Base-by-base conservation (phyloP, 2,329 filamentous ascomycete genomes). In the Aotearoamyces nothofagi region DNA sequence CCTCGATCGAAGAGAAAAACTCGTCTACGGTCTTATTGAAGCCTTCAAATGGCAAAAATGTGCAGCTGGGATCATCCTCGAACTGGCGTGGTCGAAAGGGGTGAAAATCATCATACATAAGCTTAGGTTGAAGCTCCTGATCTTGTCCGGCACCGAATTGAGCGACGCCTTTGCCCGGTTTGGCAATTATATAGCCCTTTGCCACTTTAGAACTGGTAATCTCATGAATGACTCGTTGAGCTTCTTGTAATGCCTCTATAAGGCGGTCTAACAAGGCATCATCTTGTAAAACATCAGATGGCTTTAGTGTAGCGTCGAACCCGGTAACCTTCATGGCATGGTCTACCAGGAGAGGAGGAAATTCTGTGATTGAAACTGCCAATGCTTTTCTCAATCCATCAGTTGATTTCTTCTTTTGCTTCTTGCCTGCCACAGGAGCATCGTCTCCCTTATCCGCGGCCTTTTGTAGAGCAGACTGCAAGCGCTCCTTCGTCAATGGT, bases 1-100 rank as follows among this genome's bases (percentile, higher is more conserved):
- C 83, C 54, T 98, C 90, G 15, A 96, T 70, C 0, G 87, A 96
- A 0, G 90, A 96, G 52, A 92, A 96, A 57, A 94, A 98, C 41
- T 93, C 82, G 47, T 98, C 90, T 0, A 93, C 84, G 0, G 84
- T 90, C 46, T 78, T 79, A 52, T 94, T 94, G 60, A 92, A 96
- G 7, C 75, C 78, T 5, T 82, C 67, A 39, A 86, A 84, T 30
- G 81, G 69, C 9, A 96, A 47, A 10, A 92, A 70, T 3, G 70
- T 66, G 14, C 76, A 67, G 0, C 62, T 56, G 0, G 71, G 58
- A 32, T 84, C 72, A 5, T 67, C 61, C 36, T 75, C 69, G 36
- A 92, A 79, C 41, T 96, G 87, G 13, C 65, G 60, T 0, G 90
- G 90, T 22, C 78, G 60, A 51, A 96, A 96, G 0, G 90, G 90